Base-by-base conservation (phyloP, 164 flowering plant species). In the Tetracentron sinense region DNA sequence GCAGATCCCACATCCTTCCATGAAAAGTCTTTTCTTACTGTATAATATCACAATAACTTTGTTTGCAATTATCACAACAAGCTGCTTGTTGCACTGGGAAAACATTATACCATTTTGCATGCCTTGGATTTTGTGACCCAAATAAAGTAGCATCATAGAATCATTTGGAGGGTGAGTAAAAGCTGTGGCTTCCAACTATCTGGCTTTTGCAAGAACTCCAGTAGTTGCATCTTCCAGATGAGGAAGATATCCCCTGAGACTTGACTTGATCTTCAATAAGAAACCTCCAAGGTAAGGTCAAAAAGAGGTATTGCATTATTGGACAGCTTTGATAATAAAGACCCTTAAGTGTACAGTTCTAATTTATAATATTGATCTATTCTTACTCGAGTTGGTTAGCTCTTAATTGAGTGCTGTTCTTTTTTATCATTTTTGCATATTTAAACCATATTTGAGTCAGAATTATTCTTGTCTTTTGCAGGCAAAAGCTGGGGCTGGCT, bases 401-500 rank as follows among this genome's bases (percentile, higher is more conserved):
- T 38, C 15, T n/a, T 38, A 38, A 38, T 38, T 8, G 44, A 38
- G 26, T 58, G 10, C 27, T 58, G 33, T 26, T n/a, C 20, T 46
- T 11, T 60, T 46, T 28, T 19, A n/a, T 49, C 8, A 48, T 22
- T 46, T 6, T 47, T 27, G 4, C 8, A 33, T 10, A 35, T 0
- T 7, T 5, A 10, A 31, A 33, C 38, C 8, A 33, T 4, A 33
- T 4, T 49, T 56, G 25, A 44, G 28, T 56, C 59, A 48, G 53
- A 61, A 58, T n/a, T 52, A 19, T 47, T 65, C 44, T 42, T 33
- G 54, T 73, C 48, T n/a, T 54, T 72, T 79, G 77, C 89, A 94
- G 97, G 97, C 97, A 51, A 94, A 94, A 75, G 97, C 97, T 64
- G 99, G 99, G 64, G 65, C 96, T 54, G 96, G 97, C 48, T 94